Evolutionary conservation across 805 yeast species (phyloP).

Genomic region (Henningerozyma blattae): DNA sequence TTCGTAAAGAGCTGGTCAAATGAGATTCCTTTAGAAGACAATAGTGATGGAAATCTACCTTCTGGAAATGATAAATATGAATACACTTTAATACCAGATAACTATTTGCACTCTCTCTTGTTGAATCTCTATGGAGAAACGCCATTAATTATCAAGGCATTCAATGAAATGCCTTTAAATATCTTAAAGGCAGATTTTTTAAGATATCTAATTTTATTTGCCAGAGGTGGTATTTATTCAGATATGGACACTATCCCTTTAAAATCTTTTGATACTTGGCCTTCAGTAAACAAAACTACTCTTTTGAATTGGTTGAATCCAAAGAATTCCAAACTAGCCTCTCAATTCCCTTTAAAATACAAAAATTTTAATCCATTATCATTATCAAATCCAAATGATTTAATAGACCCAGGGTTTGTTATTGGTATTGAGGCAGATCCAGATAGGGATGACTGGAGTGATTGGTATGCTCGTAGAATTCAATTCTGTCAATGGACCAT

Average conservation of each 20-base stretch:
- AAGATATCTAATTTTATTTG: constrained; percentile 73
- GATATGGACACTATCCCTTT: constrained; percentile 80
- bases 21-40: too few relatives aligned
- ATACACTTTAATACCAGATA: constrained; percentile 67
- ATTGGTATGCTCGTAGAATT: constrained; percentile 83
- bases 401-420: constrained; percentile 59
- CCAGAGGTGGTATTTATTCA: constrained; percentile 87
- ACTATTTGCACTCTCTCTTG: constrained; percentile 43
- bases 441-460: constrained; percentile 84
- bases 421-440: constrained; percentile 96
- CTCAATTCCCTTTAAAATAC: constrained; percentile 11
- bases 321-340: constrained; percentile 5
- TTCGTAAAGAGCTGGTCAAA: constrained; percentile 49
- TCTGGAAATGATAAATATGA: constrained; percentile 36
- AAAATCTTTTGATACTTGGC: constrained; percentile 67
- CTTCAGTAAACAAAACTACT: constrained; percentile 34
- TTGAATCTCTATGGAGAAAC: constrained; percentile 48
- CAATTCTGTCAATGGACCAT: constrained; percentile 97
- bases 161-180: constrained; percentile 59
- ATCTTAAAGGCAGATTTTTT: constrained; percentile 90
- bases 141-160: constrained; percentile 71
- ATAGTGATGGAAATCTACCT: too few relatives aligned
- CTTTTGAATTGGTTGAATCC: constrained; percentile 1
- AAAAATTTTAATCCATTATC: constrained; percentile 3
- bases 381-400: background rate